Base-by-base conservation (phyloP, 345 rosid species). In the Linum tenue region DNA sequence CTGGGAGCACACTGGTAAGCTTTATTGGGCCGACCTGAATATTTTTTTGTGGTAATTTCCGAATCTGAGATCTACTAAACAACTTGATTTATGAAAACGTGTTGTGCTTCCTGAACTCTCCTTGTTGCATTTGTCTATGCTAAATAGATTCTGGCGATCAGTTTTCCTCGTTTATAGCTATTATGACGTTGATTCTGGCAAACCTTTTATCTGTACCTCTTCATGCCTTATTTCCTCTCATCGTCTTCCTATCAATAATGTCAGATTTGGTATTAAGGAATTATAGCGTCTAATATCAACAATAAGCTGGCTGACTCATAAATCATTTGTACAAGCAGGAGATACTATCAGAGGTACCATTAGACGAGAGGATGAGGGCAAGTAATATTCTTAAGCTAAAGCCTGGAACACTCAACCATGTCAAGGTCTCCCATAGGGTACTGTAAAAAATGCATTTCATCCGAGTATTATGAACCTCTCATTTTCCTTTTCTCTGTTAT, bases 1-100 rank as follows among this genome's bases (percentile, higher is more conserved):
- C 97, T 64, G 92, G 99, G 66, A 94, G 99, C 63, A 73, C 75
- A 68, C 69, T 90, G 96, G 99, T 94, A 85, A 62, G 75, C 56
- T 17, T 36, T 22, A 22, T 22, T 7, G 37, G 7, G 60, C 37
- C 11, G 37, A 5, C 17, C 4, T 2, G 60, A 8, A 3, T 17
- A 17, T 57, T 36, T 36, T 36, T 57, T 16, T 4, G 10, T 22
- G 31, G 31, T 22, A 22, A 22, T 22, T 22, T 22, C 31, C 31
- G 1, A 22, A 22, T 22, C 31, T 22, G 31, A 22, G 31, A 22
- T 22, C 31, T 22, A 22, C 31, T 22, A 22, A 22, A 22, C 31
- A 22, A 22, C 31, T 22, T 22, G 31, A 22, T 36, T 22, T 17
- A 57, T 16, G 37, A 31, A 57, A 17, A 57, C 9, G 10, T 57